Conservation (phyloP, 2,329 filamentous ascomycete genomes). For the Sporothrix inflata region DNA sequence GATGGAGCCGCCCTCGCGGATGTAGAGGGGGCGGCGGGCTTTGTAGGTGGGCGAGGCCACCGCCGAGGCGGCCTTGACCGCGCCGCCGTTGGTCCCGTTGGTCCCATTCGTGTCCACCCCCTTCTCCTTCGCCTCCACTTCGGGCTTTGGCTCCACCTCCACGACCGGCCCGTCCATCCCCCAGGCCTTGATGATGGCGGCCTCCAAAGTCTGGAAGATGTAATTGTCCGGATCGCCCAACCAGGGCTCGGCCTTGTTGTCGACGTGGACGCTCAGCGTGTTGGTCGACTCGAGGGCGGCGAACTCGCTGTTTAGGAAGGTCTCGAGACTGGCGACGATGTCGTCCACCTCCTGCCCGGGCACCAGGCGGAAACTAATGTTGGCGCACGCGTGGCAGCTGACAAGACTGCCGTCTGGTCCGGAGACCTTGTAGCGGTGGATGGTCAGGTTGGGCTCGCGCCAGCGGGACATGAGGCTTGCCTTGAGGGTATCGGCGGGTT, state of each 20-base stretch:
- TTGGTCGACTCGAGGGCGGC: slow-evolving; percentile 77
- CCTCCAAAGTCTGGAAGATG: slow-evolving; percentile 86
- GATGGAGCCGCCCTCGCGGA: slow-evolving; percentile 93
- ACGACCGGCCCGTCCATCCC: slow-evolving; percentile 50
- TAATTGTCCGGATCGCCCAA: slow-evolving; percentile 88
- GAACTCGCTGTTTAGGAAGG: slow-evolving; percentile 74
- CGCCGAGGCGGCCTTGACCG: not conserved
- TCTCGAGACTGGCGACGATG: slow-evolving; percentile 69
- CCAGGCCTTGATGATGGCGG: slow-evolving; percentile 86
- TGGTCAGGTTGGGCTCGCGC: slow-evolving; percentile 92
- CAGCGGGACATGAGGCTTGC: slow-evolving; percentile 88
- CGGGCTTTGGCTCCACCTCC: not conserved
- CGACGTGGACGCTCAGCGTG: slow-evolving; percentile 76
- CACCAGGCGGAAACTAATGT: slow-evolving; percentile 87
- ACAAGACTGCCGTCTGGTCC: slow-evolving; percentile 92
- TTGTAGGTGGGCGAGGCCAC: slow-evolving; percentile 35
- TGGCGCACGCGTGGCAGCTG: slow-evolving; percentile 83
- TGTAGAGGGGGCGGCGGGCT: slow-evolving; percentile 75
- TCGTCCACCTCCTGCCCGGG: slow-evolving; percentile 86
- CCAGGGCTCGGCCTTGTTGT: slow-evolving; percentile 95
- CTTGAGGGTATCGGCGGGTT: slow-evolving; percentile 71
- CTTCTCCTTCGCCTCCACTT: not conserved
- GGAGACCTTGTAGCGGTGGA: slow-evolving; percentile 90
- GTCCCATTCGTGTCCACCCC: not conserved
- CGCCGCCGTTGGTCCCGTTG: not conserved